phyloP scores from a whole-genome alignment of 345 rosid species.

The Aurinia saxatilis region DNA sequence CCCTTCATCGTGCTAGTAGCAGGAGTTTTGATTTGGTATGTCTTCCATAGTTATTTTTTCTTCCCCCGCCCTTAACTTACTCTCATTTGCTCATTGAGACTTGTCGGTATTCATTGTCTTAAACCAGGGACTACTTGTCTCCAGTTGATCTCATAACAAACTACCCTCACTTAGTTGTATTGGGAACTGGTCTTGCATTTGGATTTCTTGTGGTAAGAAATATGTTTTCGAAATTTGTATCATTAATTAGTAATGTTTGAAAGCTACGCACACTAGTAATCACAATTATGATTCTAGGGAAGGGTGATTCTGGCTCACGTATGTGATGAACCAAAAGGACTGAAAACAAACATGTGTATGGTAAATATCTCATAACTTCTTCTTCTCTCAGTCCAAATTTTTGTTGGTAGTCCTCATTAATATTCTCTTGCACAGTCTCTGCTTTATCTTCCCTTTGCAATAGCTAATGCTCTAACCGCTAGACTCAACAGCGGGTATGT shows the following conservation, averaged over 20 bases:
- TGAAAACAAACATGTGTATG: constrained; percentile 98
- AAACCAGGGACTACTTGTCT: constrained; percentile 38
- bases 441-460: constrained; percentile 84
- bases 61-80: not conserved
- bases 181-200: constrained; percentile 99
- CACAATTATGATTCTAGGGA: constrained; percentile 47
- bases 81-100: not conserved
- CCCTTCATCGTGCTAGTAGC: constrained; percentile 69
- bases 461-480: constrained; percentile 90
- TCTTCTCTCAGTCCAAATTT: not conserved
- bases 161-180: constrained; percentile 80
- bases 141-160: constrained; percentile 65
- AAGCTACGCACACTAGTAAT: constrained; percentile 3
- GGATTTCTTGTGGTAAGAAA: constrained; percentile 95
- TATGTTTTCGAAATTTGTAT: not conserved
- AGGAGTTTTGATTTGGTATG: constrained; percentile 81
- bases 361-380: constrained; percentile 32
- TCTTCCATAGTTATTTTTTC: not conserved
- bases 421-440: constrained; percentile 50
- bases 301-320: constrained; percentile 97
- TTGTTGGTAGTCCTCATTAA: not conserved
- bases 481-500: constrained; percentile 85
- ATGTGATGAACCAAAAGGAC: constrained; percentile 98
- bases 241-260: not conserved
- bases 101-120: not conserved